Evolutionary conservation across 305 asterid species (phyloP).

Genomic region (Petunia hybrid): DNA sequence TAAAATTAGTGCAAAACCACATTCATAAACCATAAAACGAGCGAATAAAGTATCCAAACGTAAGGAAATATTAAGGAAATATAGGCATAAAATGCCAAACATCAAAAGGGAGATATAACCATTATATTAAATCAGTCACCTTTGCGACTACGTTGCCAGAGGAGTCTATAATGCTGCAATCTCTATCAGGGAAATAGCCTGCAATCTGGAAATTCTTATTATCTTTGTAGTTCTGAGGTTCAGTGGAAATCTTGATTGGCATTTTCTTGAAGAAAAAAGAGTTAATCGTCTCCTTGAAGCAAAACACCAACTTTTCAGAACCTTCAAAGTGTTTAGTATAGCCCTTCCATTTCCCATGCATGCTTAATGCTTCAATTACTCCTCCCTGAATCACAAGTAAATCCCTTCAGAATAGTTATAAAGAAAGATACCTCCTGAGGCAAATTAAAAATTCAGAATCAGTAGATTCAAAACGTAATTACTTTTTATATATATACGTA

Average conservation of each 20-base stretch:
- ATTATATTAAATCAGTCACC: constrained; percentile 40
- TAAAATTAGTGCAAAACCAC: no score
- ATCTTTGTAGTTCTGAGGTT: constrained; percentile 46
- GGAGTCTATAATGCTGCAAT: constrained; percentile 68
- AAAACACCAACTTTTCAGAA: constrained; percentile 63
- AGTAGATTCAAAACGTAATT: background rate
- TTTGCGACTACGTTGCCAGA: constrained; percentile 64
- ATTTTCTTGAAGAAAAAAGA: constrained; percentile 53
- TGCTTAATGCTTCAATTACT: constrained; percentile 72
- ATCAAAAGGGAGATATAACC: background rate
- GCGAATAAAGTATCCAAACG: no score
- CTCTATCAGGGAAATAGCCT: constrained; percentile 66
- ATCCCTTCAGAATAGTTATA: background rate
- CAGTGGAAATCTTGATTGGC: constrained; percentile 57
- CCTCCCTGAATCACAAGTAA: constrained; percentile 52
- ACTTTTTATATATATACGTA: no score
- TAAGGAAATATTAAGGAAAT: no score
- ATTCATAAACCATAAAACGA: no score
- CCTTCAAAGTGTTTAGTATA: constrained; percentile 53
- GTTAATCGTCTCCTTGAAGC: constrained; percentile 61
- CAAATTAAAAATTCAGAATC: background rate
- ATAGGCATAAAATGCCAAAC: background rate
- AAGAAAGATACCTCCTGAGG: background rate
- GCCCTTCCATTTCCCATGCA: constrained; percentile 72
- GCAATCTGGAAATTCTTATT: constrained; percentile 53